Percentiles rank a stretch among this genome's conserved stretches.
phyloP scores from a whole-genome alignment of 257 asterid species.

The Verbascum thapsus region DNA sequence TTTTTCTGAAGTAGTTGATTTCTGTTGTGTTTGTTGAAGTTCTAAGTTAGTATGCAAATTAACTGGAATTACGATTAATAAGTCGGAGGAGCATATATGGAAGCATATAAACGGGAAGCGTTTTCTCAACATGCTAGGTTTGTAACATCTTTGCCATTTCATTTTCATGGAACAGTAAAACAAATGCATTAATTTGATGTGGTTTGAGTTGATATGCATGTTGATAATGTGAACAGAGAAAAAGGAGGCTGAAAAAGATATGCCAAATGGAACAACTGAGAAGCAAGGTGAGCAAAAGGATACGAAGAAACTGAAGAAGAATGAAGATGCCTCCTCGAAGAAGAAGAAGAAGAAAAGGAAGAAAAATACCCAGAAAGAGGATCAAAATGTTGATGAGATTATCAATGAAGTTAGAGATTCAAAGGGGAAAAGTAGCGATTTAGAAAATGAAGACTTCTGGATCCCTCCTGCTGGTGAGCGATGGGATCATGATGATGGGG shows the following conservation, averaged over 20 bases:
- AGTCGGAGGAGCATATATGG: conserved; percentile 97
- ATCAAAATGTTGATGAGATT: conserved; percentile 43
- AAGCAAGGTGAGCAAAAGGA: conserved; percentile 37
- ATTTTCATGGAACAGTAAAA: not conserved
- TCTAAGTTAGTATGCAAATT: conserved; percentile 77
- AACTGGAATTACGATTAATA: conserved; percentile 73
- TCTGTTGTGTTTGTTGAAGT: conserved; percentile 44
- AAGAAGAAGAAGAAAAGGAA: conserved; percentile 40
- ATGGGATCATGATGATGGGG: conserved; percentile 94
- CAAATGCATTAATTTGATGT: conserved; percentile 5
- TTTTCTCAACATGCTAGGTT: conserved; percentile 86
- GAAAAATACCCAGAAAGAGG: conserved; percentile 37
- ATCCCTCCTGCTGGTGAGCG: conserved; percentile 89
- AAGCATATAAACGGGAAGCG: conserved; percentile 93
- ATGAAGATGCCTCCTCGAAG: conserved; percentile 33
- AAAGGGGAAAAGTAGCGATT: conserved; percentile 48
- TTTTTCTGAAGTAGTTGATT: conserved; percentile 2
- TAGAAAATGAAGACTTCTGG: conserved; percentile 80
- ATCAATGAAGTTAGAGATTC: conserved; percentile 56
- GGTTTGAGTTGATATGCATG: conserved; percentile 11
- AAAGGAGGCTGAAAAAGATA: conserved; percentile 56
- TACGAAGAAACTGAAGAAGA: conserved; percentile 47
- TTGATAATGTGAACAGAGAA: conserved; percentile 53
- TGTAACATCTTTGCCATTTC: conserved; percentile 26
- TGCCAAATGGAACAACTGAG: conserved; percentile 36